Conservation (phyloP, 345 rosid species). For the Gossypium sturtianum region DNA sequence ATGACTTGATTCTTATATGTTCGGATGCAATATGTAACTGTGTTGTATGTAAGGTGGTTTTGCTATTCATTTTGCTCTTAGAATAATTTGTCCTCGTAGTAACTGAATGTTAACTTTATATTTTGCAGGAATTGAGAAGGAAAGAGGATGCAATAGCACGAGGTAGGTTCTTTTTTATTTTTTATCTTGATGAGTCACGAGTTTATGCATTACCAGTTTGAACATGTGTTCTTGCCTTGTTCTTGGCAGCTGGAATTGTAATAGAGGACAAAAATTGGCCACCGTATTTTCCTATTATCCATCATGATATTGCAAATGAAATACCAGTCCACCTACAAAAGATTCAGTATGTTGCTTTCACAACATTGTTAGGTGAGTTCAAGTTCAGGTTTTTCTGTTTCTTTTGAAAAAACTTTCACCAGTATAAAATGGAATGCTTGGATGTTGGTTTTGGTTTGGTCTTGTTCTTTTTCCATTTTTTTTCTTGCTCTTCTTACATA, state of each 20-base stretch:
- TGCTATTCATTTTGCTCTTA: constrained; percentile 4
- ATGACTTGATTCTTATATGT: background rate
- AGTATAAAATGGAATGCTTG: background rate
- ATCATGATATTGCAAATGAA: constrained; percentile 91
- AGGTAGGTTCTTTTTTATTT: constrained; percentile 28
- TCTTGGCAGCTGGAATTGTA: constrained; percentile 82
- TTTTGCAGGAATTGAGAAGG: constrained; percentile 70
- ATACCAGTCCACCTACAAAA: constrained; percentile 92
- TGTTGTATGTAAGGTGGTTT: background rate
- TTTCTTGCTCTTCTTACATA: background rate
- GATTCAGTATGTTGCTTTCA: constrained; percentile 87
- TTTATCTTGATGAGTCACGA: constrained; percentile 1
- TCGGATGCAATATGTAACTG: background rate
- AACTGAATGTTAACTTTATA: constrained; percentile 8
- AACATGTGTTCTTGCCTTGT: constrained; percentile 15
- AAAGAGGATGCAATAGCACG: constrained; percentile 79
- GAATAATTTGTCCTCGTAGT: background rate
- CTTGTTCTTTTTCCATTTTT: background rate
- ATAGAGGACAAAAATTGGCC: constrained; percentile 98
- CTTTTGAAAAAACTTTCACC: background rate
- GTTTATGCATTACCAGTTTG: background rate
- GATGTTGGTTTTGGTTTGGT: background rate
- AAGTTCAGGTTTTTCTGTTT: background rate
- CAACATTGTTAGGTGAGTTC: constrained; percentile 75
- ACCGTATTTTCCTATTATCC: constrained; percentile 84